Evolutionary conservation across 179 eudicot genomes (phyloP).

Genomic region (Beta lomatogona): DNA sequence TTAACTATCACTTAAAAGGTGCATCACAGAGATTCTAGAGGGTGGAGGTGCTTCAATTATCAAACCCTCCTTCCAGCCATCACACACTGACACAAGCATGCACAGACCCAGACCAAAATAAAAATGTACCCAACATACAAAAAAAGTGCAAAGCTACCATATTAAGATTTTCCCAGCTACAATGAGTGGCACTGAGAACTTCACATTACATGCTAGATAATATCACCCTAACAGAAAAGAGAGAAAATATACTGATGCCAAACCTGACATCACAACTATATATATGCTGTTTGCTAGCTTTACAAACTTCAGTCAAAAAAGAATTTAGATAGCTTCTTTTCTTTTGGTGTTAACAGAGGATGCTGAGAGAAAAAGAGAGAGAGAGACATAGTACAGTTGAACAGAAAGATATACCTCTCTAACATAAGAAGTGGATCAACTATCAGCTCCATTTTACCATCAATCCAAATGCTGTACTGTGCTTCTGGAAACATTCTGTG

Average conservation of each 20-base stretch:
- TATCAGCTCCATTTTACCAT: slow-evolving; percentile 98
- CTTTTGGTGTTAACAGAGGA: neutral
- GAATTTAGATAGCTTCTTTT: neutral
- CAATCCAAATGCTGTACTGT: slow-evolving; percentile 95
- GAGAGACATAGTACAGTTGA: neutral
- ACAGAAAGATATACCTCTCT: slow-evolving; percentile 64
- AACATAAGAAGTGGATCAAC: slow-evolving; percentile 92
- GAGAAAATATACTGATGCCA: neutral
- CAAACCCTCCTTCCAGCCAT: neutral
- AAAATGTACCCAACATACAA: neutral
- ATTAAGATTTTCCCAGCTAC: too few relatives aligned
- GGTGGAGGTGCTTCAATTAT: neutral
- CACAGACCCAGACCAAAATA: neutral
- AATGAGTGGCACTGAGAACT: neutral
- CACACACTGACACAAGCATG: neutral
- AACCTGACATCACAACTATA: neutral
- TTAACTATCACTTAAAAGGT: neutral
- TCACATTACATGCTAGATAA: neutral
- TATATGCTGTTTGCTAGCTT: neutral
- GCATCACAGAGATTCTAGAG: neutral
- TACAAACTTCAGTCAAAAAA: neutral
- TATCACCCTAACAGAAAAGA: neutral
- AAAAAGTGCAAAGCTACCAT: neutral
- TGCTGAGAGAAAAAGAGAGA: neutral
- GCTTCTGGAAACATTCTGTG: slow-evolving; percentile 92